Evolutionary conservation across 208 protist species (phyloP), one percentile per base, ranked within the genome.

Genomic region (Leishmania arabica): DNA sequence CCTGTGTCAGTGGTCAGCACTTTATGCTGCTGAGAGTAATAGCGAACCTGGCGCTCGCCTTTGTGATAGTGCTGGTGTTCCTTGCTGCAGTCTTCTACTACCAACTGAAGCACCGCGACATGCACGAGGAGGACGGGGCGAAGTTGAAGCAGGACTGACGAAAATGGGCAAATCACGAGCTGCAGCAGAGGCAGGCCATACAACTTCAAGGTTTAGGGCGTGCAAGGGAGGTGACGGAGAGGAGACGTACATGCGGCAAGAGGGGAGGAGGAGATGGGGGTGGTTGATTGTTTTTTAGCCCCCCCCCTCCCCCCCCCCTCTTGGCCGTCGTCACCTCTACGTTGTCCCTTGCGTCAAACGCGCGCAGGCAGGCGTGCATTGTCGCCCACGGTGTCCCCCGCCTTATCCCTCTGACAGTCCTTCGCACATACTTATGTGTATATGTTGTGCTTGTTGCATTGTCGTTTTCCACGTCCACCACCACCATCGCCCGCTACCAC

Each of bases 111-210:
- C 17, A 84, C 47, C 76, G 76, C 24, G 24, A 84, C n/a, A n/a
- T 45, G 21, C 64, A 77, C 40, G 81, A 80, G 11, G 81, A 80
- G 19, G 60, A 74, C 2, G 42, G 2, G n/a, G 15, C 31, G 37
- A 89, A 89, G 79, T 54, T 84, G 54, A 89, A 89, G 51, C 66
- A 77, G 40, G 79, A 89, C 24, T 86, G 40, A 70, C 15, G 42
- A 74, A 84, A 37, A 75, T 45, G 54, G 15, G 54, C 7, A 34
- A 54, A 74, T 1, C 6, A 56, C 27, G 15, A 53, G 1, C n/a
- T 42, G n/a, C 6, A 21, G 37, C 34, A 68, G 15, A 11, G 7
- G 17, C 27, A 37, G 34, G 1, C 34, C 34, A 42, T 24, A 24
- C 5, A 42, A 68, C 27, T 24, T 0, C 27, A 68, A 42, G n/a